Conservation (phyloP, 306 rosid genomes). For the Cucurbita maxima region DNA sequence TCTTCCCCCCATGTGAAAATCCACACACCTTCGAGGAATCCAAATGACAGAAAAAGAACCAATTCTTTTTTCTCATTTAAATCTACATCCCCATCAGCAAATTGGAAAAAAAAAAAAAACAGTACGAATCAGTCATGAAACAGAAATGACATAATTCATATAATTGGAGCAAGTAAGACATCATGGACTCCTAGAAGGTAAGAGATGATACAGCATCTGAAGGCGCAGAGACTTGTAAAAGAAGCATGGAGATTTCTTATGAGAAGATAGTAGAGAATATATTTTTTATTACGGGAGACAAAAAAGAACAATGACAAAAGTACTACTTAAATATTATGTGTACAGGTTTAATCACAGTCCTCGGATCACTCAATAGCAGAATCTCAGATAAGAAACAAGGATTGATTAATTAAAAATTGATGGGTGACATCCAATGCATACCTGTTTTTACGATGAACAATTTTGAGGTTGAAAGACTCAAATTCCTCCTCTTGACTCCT, state of each 20-base stretch:
- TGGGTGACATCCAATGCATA: slow-evolving; percentile 12
- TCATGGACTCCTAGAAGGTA: neutral
- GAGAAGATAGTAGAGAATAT: neutral
- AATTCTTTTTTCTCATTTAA: neutral
- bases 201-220: neutral
- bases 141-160: neutral
- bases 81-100: neutral
- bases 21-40: neutral
- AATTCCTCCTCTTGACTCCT: slow-evolving; percentile 93
- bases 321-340: neutral
- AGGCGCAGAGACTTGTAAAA: neutral
- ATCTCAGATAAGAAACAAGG: neutral
- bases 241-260: neutral
- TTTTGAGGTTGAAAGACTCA: slow-evolving; percentile 91
- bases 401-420: neutral
- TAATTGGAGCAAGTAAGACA: neutral
- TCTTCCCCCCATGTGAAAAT: neutral
- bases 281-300: neutral
- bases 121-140: neutral
- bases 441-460: slow-evolving; percentile 99
- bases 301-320: neutral
- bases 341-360: neutral
- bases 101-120: neutral
- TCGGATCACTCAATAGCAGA: neutral
- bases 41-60: neutral